phyloP scores from a whole-genome alignment of 805 yeast species.

The Sugiyamaella floridensis region DNA sequence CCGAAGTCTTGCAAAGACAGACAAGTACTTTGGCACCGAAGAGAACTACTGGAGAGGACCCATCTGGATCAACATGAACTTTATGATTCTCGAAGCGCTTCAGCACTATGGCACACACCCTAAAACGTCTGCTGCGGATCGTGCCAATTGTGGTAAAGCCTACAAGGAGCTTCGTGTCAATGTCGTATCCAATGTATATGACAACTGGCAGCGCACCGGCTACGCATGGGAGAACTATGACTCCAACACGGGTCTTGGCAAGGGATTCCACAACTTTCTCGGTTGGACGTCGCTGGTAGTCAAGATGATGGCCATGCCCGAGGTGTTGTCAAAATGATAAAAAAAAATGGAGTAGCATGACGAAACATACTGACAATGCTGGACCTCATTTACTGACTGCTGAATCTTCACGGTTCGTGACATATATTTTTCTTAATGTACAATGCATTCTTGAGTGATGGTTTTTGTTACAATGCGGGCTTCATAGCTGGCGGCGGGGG shows the following conservation, averaged over 20 bases:
- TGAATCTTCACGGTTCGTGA: no score
- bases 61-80: slow-evolving; percentile 88
- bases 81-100: slow-evolving; percentile 66
- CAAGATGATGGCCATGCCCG: slow-evolving; percentile 79
- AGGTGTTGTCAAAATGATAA: slow-evolving; percentile 18
- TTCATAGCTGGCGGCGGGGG: background rate
- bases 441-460: background rate
- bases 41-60: slow-evolving; percentile 97
- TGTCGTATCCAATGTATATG: slow-evolving; percentile 58
- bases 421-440: background rate
- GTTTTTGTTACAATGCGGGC: background rate
- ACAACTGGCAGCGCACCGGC: slow-evolving; percentile 70
- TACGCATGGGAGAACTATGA: slow-evolving; percentile 89
- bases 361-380: no score
- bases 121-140: slow-evolving; percentile 30
- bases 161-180: slow-evolving; percentile 59
- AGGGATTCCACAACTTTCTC: slow-evolving; percentile 80
- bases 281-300: slow-evolving; percentile 91
- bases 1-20: slow-evolving; percentile 67
- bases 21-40: slow-evolving; percentile 58
- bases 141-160: slow-evolving; percentile 38
- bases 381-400: background rate
- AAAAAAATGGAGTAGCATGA: background rate
- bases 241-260: slow-evolving; percentile 63
- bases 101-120: slow-evolving; percentile 42